These are phyloP conservation scores for Picea sitchensis DNA, from an alignment of 75 land plant genomes.

Conservation along the genomic window DNA sequence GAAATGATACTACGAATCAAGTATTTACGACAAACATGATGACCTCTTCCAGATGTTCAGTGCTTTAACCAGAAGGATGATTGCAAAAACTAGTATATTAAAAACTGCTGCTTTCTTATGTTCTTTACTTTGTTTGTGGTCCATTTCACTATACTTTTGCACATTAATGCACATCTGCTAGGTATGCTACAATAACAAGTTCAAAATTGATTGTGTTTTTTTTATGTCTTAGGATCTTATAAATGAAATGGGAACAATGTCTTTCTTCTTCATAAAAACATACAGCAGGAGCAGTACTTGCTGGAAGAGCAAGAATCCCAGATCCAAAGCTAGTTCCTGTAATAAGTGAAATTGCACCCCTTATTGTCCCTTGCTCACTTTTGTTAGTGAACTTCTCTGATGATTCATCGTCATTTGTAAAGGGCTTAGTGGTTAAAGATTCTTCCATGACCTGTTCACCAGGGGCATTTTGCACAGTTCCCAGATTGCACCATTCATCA, in stretches of 20 bases:
- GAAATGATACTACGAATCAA: not conserved
- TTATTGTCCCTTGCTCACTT: conserved; percentile 39
- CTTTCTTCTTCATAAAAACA: conserved; percentile 8
- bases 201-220: not conserved
- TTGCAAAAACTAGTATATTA: not conserved
- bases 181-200: not conserved
- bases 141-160: not conserved
- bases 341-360: conserved; percentile 74
- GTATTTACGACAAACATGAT: not conserved
- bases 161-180: not conserved
- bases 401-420: not conserved
- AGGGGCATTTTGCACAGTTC: not conserved
- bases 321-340: conserved; percentile 80
- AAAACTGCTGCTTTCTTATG: not conserved
- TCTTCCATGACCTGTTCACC: not conserved
- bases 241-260: not conserved
- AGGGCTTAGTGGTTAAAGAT: not conserved
- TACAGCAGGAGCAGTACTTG: conserved; percentile 74
- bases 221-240: not conserved
- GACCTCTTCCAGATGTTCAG: not conserved
- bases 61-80: not conserved
- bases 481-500: not conserved
- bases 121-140: not conserved
- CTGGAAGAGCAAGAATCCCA: conserved; percentile 83
- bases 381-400: not conserved